Conservation (phyloP, 2,329 filamentous ascomycete genomes). For the Colletotrichum sansevieriae region DNA sequence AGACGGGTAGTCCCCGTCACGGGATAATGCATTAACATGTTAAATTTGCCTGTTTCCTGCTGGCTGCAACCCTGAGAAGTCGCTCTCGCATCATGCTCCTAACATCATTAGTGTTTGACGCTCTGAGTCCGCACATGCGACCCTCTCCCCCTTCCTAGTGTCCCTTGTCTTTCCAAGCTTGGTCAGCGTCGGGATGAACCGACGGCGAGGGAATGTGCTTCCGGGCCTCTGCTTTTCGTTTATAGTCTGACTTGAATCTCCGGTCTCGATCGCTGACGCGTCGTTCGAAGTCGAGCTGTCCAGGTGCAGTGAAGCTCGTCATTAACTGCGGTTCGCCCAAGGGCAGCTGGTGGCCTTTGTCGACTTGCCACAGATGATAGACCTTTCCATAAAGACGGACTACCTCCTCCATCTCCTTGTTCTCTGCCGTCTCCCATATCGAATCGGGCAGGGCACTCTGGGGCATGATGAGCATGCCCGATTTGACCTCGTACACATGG, state of each 20-base stretch:
- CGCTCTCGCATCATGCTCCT: background rate
- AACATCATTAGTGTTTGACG: slow-evolving; percentile 30
- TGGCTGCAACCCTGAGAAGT: background rate
- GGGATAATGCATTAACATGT: slow-evolving; percentile 17
- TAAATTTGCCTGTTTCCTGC: slow-evolving; percentile 4
- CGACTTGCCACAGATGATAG: slow-evolving; percentile 89
- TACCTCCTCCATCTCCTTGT: slow-evolving; percentile 83
- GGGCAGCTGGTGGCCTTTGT: slow-evolving; percentile 73
- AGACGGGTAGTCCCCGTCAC: slow-evolving; percentile 1
- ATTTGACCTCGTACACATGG: slow-evolving; percentile 80
- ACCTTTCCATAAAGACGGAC: slow-evolving; percentile 84
- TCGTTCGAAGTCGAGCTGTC: slow-evolving; percentile 62
- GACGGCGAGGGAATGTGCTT: slow-evolving; percentile 55
- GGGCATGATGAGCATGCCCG: slow-evolving; percentile 85
- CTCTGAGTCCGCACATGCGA: background rate
- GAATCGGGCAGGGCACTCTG: slow-evolving; percentile 69
- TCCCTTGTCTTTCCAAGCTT: slow-evolving; percentile 38
- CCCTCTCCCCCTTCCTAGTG: slow-evolving; percentile 9
- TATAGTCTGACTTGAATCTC: slow-evolving; percentile 60
- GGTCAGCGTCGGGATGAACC: slow-evolving; percentile 53
- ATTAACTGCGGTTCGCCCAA: slow-evolving; percentile 67
- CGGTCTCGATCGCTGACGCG: slow-evolving; percentile 59
- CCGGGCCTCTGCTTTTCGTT: slow-evolving; percentile 59
- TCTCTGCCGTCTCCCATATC: slow-evolving; percentile 83
- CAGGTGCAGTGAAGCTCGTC: slow-evolving; percentile 65